Percentiles rank a stretch among this genome's conserved stretches.
Evolutionary conservation across 176 grass and related monocot species (phyloP).

Genomic region (Cymbopogon citratus): DNA sequence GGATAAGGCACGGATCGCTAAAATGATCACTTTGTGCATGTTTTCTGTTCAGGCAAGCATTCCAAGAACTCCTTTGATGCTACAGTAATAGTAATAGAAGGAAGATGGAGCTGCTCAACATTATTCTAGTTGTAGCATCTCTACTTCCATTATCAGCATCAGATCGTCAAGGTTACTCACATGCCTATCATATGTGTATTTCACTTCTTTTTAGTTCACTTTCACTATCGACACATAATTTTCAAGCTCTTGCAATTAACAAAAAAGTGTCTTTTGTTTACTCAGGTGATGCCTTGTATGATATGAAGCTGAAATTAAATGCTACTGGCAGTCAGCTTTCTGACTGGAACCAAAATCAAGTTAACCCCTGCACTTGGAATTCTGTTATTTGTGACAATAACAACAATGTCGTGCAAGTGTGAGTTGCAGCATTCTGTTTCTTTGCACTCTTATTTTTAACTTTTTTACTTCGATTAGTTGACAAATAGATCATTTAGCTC

Average conservation of each 20-base stretch:
- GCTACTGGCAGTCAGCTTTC: slow-evolving; percentile 55
- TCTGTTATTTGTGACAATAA: slow-evolving; percentile 84
- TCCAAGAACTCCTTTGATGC: background rate
- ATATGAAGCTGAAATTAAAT: slow-evolving; percentile 74
- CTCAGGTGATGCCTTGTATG: slow-evolving; percentile 49
- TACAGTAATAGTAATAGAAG: background rate
- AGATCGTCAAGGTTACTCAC: slow-evolving; percentile 55
- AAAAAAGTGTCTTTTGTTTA: slow-evolving; percentile 16
- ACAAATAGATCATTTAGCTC: background rate
- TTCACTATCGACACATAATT: background rate
- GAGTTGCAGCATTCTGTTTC: slow-evolving; percentile 36
- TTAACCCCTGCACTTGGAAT: slow-evolving; percentile 78
- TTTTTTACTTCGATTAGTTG: background rate
- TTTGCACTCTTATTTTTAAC: background rate
- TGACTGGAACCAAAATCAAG: slow-evolving; percentile 90
- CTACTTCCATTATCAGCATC: slow-evolving; percentile 40
- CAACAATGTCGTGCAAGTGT: slow-evolving; percentile 81
- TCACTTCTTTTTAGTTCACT: background rate
- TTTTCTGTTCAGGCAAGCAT: slow-evolving; percentile 7
- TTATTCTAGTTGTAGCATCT: slow-evolving; percentile 30
- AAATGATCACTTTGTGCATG: background rate
- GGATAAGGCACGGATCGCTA: no score
- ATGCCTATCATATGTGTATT: background rate
- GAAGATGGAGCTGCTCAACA: slow-evolving; percentile 48
- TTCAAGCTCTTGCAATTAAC: background rate